Evolutionary conservation across 2,329 filamentous ascomycete genomes (phyloP).

Genomic region (Claviceps maximensis): DNA sequence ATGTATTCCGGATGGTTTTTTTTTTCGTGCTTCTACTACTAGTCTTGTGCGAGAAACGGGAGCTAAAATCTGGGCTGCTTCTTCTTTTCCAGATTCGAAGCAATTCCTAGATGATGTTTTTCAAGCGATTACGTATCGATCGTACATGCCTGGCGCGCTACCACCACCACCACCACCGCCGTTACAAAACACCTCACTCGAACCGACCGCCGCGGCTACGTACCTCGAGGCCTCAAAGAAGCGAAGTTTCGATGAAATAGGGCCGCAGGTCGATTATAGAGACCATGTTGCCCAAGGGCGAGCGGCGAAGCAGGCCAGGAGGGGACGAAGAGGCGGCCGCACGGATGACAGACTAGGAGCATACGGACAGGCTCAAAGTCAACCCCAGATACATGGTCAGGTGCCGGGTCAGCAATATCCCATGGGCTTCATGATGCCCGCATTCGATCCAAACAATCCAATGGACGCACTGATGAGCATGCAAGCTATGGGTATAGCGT

Average conservation of each 20-base stretch:
- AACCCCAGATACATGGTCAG: neutral
- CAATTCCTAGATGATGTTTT: constrained; percentile 61
- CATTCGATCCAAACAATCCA: constrained; percentile 46
- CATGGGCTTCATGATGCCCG: constrained; percentile 16
- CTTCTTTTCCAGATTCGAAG: constrained; percentile 19
- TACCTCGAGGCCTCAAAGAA: constrained; percentile 16
- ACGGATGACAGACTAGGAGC: constrained; percentile 10
- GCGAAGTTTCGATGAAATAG: constrained; percentile 22
- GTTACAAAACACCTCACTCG: neutral
- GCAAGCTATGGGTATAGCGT: constrained; percentile 40
- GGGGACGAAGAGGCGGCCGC: constrained; percentile 29
- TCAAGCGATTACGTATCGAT: constrained; percentile 46
- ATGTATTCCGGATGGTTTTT: neutral
- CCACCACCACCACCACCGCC: constrained; percentile 24
- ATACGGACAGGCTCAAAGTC: neutral
- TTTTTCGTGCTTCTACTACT: neutral
- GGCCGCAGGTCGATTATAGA: constrained; percentile 1
- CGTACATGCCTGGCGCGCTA: constrained; percentile 43
- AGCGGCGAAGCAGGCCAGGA: constrained; percentile 45
- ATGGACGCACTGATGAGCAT: constrained; percentile 49
- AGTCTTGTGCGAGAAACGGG: neutral
- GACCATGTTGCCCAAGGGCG: constrained; percentile 16
- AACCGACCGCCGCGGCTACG: neutral
- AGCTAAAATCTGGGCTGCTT: neutral
- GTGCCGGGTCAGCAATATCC: constrained; percentile 8